Percentiles rank a stretch among this genome's conserved stretches.
phyloP scores from a whole-genome alignment of 768 basidiomycete genomes.

The Leccinum broughii region DNA sequence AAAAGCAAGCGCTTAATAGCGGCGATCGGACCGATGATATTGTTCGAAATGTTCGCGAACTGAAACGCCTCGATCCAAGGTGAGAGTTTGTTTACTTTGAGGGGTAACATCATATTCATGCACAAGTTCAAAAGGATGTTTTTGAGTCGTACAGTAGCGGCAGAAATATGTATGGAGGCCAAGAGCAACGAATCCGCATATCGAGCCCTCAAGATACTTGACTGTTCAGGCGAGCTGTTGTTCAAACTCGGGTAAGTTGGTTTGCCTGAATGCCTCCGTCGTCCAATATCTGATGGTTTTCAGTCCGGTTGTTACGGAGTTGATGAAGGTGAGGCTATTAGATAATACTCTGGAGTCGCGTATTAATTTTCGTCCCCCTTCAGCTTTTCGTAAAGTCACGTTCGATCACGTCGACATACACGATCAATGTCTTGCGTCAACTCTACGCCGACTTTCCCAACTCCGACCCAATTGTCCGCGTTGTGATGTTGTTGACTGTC shows the following conservation, averaged over 20 bases:
- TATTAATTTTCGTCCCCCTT: conserved; percentile 12
- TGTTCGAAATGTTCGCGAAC: conserved; percentile 65
- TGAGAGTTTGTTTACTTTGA: conserved; percentile 35
- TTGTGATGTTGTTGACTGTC: conserved; percentile 71
- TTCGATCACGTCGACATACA: conserved; percentile 53
- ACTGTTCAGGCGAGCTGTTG: conserved; percentile 62
- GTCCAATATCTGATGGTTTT: conserved; percentile 15
- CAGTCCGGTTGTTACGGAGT: conserved; percentile 53
- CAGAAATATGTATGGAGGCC: conserved; percentile 81
- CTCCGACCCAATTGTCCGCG: conserved; percentile 56
- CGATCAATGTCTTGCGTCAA: conserved; percentile 55
- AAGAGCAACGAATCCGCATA: conserved; percentile 71
- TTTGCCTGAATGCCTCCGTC: not conserved
- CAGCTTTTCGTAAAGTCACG: conserved; percentile 73
- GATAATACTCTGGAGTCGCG: not conserved
- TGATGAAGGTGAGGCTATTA: conserved; percentile 55
- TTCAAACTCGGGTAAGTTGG: conserved; percentile 65
- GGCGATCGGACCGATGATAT: conserved; percentile 63
- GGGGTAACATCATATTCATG: conserved; percentile 4
- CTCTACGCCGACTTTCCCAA: conserved; percentile 70
- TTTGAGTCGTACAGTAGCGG: conserved; percentile 78
- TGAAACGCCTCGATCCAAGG: conserved; percentile 70
- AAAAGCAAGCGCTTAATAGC: conserved; percentile 48
- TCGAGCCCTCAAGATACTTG: conserved; percentile 62
- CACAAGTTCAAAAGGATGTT: conserved; percentile 60